These are phyloP conservation scores for Cladosporium sp. DNA, from an alignment of 2,329 filamentous ascomycete genomes.

Conservation along the genomic window DNA sequence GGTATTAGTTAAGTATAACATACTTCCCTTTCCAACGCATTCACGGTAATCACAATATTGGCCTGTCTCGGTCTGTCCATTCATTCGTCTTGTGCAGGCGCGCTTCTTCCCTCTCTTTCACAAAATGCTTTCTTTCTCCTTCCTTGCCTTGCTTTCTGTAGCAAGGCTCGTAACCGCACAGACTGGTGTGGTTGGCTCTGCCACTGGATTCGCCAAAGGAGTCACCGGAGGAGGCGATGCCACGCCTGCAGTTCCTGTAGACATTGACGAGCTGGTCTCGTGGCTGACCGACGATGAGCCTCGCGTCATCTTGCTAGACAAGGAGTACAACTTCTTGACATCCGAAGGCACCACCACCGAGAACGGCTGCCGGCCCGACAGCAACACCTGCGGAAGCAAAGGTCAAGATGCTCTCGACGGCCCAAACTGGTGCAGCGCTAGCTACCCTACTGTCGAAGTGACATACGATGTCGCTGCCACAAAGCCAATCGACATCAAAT, in stretches of 20 bases:
- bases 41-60: neutral
- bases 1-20: neutral
- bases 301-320: slow-evolving; percentile 57
- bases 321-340: slow-evolving; percentile 51
- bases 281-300: slow-evolving; percentile 54
- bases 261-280: slow-evolving; percentile 52
- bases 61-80: neutral
- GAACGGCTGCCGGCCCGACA: slow-evolving; percentile 53
- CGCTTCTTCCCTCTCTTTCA: neutral
- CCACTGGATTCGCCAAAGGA: slow-evolving; percentile 49
- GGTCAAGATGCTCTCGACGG: slow-evolving; percentile 60
- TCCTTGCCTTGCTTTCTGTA: neutral
- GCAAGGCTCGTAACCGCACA: neutral
- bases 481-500: slow-evolving; percentile 36
- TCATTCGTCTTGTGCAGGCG: neutral
- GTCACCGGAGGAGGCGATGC: slow-evolving; percentile 59
- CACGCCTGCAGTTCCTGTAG: slow-evolving; percentile 39
- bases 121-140: neutral
- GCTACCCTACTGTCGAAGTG: slow-evolving; percentile 21
- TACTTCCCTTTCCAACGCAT: neutral
- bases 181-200: slow-evolving; percentile 30
- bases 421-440: slow-evolving; percentile 52
- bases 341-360: slow-evolving; percentile 34
- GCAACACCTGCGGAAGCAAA: slow-evolving; percentile 47
- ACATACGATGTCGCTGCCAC: slow-evolving; percentile 55